Evolutionary conservation across 2,329 filamentous ascomycete genomes (phyloP).

Genomic region (Curvularia hawaiiensis): DNA sequence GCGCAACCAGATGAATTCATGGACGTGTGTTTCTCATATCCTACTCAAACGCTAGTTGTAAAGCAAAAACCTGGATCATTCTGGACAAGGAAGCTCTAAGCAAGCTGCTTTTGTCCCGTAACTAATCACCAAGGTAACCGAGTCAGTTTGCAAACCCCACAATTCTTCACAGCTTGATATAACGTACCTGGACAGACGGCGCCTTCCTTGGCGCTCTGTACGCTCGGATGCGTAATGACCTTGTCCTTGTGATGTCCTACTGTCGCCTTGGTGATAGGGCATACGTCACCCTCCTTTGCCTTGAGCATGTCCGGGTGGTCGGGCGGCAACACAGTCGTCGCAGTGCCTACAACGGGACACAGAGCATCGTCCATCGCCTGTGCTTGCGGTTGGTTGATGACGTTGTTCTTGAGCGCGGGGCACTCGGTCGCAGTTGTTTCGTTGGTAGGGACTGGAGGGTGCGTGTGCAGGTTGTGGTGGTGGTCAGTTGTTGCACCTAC

Average conservation of each 20-base stretch:
- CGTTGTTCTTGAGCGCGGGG: constrained; percentile 49
- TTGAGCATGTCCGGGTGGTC: constrained; percentile 49
- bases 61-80: background rate
- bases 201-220: constrained; percentile 45
- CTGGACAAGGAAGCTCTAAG: constrained; percentile 5
- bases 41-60: background rate
- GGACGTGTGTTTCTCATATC: background rate
- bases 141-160: background rate
- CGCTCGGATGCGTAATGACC: constrained; percentile 49
- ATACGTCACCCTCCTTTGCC: constrained; percentile 47
- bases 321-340: constrained; percentile 50
- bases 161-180: background rate
- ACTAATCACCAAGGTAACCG: constrained; percentile 18
- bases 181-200: constrained; percentile 46
- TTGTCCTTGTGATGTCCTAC: constrained; percentile 52
- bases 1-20: background rate
- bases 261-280: constrained; percentile 53
- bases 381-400: constrained; percentile 43
- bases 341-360: constrained; percentile 53
- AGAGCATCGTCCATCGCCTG: constrained; percentile 50
- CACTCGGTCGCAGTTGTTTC: constrained; percentile 45
- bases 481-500: constrained; percentile 54
- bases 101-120: constrained; percentile 41
- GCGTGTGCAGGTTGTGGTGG: constrained; percentile 51
- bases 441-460: constrained; percentile 45